phyloP scores from a whole-genome alignment of 768 basidiomycete genomes.

The Leucosporidium creatinivorum region DNA sequence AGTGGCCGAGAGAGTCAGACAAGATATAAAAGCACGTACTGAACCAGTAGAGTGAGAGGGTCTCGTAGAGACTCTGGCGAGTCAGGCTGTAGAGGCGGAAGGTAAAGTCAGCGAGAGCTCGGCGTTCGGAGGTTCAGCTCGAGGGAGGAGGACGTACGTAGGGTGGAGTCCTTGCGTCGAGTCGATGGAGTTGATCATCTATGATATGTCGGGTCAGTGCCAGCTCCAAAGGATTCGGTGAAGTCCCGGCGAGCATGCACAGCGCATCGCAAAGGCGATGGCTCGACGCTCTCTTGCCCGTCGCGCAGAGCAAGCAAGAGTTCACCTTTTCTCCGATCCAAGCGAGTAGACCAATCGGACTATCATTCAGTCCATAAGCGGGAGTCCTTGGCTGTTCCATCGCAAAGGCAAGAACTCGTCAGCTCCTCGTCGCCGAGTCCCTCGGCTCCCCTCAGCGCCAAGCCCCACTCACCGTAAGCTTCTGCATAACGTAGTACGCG shows the following conservation, averaged over 20 bases:
- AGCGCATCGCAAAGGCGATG: too few relatives aligned
- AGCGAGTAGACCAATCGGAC: constrained; percentile 30
- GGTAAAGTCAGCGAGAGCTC: background rate
- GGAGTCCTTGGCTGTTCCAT: constrained; percentile 15
- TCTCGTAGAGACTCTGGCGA: constrained; percentile 2
- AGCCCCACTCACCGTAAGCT: background rate
- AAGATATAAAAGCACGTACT: too few relatives aligned
- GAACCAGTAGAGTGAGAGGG: constrained; percentile 23
- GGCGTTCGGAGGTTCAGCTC: background rate
- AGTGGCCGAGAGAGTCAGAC: too few relatives aligned
- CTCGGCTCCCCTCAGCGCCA: too few relatives aligned
- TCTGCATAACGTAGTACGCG: constrained; percentile 19
- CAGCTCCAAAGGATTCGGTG: too few relatives aligned
- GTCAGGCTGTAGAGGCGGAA: background rate
- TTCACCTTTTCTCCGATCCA: constrained; percentile 36
- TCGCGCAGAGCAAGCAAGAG: too few relatives aligned
- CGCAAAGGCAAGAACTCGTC: background rate
- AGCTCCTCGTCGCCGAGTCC: background rate
- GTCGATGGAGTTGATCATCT: constrained; percentile 13
- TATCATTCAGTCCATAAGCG: constrained; percentile 17
- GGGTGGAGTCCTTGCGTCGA: constrained; percentile 4
- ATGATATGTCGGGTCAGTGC: too few relatives aligned
- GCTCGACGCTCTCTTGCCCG: too few relatives aligned
- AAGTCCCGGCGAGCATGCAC: too few relatives aligned
- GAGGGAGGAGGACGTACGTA: constrained; percentile 3